Evolutionary conservation across 768 basidiomycete genomes (phyloP), one percentile per base, ranked within the genome.

Genomic region (Amanita muscaria): DNA sequence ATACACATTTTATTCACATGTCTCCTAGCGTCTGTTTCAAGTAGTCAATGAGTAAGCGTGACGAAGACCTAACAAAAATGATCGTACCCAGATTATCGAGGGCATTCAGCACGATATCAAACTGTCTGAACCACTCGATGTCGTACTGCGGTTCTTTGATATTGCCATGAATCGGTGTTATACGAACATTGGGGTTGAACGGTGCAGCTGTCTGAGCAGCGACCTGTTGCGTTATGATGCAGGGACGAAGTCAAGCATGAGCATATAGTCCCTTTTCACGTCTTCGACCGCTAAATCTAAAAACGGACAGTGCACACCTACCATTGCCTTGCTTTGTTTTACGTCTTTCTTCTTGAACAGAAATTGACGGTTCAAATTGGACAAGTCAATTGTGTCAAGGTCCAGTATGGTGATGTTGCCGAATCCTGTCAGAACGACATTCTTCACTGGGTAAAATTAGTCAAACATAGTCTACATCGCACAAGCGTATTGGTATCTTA

Each of bases 1-100:
- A 96, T 86, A 61, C 96, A 98, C 83, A 99, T 92, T 58, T 84
- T 86, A 68, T 98, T 98, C 39, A 98, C 92, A 58, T 98, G 94
- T 58, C 90, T 69, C 37, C 92, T 79, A 5, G 94, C 93, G 61
- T 96, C 93, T 92, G 49, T 36, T 46, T 29, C 12, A 19, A 10
- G 11, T 19, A 30, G 34, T 16, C 25, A 1, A 42, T 18, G 34
- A 42, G 19, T 24, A 16, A 6, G 24, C 23, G 22, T 30, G 40
- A 34, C 37, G 36, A 40, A 18, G 27, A 24, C 24, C 30, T 38
- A 42, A 27, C 2, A 24, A 11, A 12, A 46, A 37, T 32, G n/a
- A 9, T 62, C 77, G 51, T 40, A 89, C 92, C 94, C 33, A 97
- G 76, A 62, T 98, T 99, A 61, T 98, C 96, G 35, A 99, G 67